A percentile compares a stretch with the other conserved stretches of the same genome.
Evolutionary conservation across 2,329 filamentous ascomycete species (phyloP).

Genomic region (Botrytis medusae): DNA sequence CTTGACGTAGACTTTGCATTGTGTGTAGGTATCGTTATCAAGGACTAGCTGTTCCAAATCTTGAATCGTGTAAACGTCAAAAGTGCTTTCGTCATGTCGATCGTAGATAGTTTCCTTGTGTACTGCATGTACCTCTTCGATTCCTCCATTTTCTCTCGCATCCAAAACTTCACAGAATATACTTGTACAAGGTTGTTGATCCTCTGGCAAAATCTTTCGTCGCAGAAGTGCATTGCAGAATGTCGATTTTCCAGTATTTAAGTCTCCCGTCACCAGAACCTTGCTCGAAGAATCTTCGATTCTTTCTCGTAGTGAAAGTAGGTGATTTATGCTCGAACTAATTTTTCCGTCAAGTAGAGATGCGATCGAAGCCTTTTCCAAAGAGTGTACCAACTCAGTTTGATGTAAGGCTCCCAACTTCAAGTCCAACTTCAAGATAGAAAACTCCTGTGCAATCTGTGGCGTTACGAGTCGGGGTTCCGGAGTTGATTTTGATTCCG

Average conservation of each 20-base stretch:
- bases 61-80: conserved; percentile 76
- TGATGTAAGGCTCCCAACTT: conserved; percentile 87
- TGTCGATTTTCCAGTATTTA: conserved; percentile 97
- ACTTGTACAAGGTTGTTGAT: conserved; percentile 96
- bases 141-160: conserved; percentile 80
- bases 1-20: conserved; percentile 96
- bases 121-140: conserved; percentile 95
- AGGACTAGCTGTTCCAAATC: conserved; percentile 87
- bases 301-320: conserved; percentile 80
- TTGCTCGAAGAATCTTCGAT: conserved; percentile 98
- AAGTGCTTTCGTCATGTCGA: conserved; percentile 89
- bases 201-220: conserved; percentile 89
- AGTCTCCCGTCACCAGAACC: conserved; percentile 89
- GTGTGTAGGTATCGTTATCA: conserved; percentile 83
- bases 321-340: conserved; percentile 86
- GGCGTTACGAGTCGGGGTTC: conserved; percentile 87
- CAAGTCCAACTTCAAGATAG: conserved; percentile 88
- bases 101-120: conserved; percentile 79
- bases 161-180: conserved; percentile 98
- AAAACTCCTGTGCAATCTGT: conserved; percentile 94
- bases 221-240: conserved; percentile 97
- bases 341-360: conserved; percentile 92
- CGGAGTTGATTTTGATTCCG: conserved; percentile 57
- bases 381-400: conserved; percentile 85
- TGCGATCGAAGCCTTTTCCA: conserved; percentile 90